Conservation (phyloP, 2,329 filamentous ascomycete genomes). For the Scolecobasidium constrictum region DNA sequence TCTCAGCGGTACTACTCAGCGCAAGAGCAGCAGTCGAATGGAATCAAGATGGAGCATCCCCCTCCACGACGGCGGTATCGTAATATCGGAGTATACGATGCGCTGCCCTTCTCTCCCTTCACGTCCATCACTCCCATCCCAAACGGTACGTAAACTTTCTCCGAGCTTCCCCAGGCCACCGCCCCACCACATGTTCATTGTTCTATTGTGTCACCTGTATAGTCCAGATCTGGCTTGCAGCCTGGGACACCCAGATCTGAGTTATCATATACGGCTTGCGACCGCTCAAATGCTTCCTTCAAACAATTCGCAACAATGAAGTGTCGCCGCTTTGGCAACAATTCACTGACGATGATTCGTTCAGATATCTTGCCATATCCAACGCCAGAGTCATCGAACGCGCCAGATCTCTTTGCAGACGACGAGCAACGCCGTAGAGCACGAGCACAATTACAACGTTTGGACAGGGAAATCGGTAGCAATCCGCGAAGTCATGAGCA, state of each 20-base stretch:
- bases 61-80: no score
- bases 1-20: no score
- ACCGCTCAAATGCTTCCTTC: no score
- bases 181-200: constrained; percentile 1
- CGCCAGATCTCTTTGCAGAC: constrained; percentile 24
- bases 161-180: constrained; percentile 2
- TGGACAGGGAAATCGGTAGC: constrained; percentile 59
- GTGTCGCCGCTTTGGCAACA: not conserved
- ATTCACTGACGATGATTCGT: constrained; percentile 3
- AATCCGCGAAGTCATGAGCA: not conserved
- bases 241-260: no score
- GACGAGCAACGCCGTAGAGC: constrained; percentile 16
- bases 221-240: no score
- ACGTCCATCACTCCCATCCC: constrained; percentile 71
- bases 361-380: constrained; percentile 36
- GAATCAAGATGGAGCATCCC: no score
- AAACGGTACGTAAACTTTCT: constrained; percentile 53
- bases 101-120: constrained; percentile 72
- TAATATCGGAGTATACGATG: constrained; percentile 53
- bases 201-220: no score
- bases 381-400: constrained; percentile 27
- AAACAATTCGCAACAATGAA: no score
- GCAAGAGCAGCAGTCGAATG: no score
- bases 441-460: constrained; percentile 42
- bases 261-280: no score